Evolutionary conservation across 2,329 filamentous ascomycete genomes (phyloP), one percentile per base, ranked within the genome.

Genomic region (Endocalyx cinctus): DNA sequence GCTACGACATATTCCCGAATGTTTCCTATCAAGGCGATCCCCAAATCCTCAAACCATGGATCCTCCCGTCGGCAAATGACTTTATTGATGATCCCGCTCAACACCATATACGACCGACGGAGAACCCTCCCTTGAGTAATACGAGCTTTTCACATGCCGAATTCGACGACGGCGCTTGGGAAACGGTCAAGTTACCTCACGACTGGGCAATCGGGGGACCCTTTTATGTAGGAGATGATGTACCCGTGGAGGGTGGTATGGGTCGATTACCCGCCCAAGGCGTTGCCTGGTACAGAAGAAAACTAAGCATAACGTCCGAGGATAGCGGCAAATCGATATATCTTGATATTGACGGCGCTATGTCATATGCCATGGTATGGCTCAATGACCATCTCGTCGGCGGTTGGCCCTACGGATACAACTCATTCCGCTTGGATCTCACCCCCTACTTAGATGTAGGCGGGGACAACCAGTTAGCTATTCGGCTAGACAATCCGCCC

Each of bases 281-380:
- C 4, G 62, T 76, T 2, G 70, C 41, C n/a, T 53, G 70, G 71
- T 74, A 74, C 42, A 66, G 70, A 4, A 57, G 60, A 17, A 63
- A 49, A 3, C 8, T 74, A 1, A 44, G 47, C 0, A 14, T 49
- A 10, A 19, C 39, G 2, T 17, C 36, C 5, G 26, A 36, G 10
- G 50, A 51, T 19, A 23, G 34, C 2, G 39, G 23, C 11, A 53
- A 46, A 31, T 42, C 31, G 3, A 34, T 53, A 13, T 53, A 42
- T 29, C 23, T 53, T 6, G 50, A 53, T n/a, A 40, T 73, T 13
- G 69, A 72, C 35, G 69, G 70, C 3, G 69, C 69, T 29, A 71
- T 70, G 67, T 65, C 68, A 1, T 71, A 71, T 38, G 57, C 69
- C 2, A 61, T 61, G n/a, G 67, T 72, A 4, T 74, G 69, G 69